Conservation (phyloP, 2,329 filamentous ascomycete genomes). For the Claviceps capensis region DNA sequence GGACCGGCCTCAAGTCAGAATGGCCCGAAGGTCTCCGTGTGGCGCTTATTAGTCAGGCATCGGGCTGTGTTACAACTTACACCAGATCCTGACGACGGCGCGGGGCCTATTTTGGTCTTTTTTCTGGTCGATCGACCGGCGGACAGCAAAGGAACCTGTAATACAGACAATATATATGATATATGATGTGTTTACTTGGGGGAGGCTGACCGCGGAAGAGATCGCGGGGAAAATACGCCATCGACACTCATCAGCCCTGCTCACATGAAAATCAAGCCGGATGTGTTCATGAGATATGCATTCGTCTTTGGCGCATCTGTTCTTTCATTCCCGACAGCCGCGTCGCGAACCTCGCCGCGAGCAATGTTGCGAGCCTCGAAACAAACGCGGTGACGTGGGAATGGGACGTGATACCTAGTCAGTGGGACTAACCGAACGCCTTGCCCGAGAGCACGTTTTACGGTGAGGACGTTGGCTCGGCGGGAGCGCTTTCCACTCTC, state of each 20-base stretch:
- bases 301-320: background rate
- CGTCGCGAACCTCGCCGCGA: background rate
- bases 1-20: constrained; percentile 11
- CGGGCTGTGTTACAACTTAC: background rate
- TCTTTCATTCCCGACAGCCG: background rate
- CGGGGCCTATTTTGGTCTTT: background rate
- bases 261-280: background rate
- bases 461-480: background rate
- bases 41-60: background rate
- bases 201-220: background rate
- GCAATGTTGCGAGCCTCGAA: background rate
- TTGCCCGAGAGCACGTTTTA: background rate
- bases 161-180: too few species aligned
- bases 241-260: background rate
- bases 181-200: background rate
- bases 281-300: background rate
- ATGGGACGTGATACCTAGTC: too few species aligned
- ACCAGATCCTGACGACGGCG: background rate
- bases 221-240: background rate
- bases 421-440: background rate
- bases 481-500: background rate
- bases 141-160: background rate
- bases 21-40: background rate
- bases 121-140: background rate
- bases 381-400: background rate